Evolutionary conservation across 1,284 basidiomycete genomes (phyloP).

Genomic region (Cutaneotrichosporon spelunceum): DNA sequence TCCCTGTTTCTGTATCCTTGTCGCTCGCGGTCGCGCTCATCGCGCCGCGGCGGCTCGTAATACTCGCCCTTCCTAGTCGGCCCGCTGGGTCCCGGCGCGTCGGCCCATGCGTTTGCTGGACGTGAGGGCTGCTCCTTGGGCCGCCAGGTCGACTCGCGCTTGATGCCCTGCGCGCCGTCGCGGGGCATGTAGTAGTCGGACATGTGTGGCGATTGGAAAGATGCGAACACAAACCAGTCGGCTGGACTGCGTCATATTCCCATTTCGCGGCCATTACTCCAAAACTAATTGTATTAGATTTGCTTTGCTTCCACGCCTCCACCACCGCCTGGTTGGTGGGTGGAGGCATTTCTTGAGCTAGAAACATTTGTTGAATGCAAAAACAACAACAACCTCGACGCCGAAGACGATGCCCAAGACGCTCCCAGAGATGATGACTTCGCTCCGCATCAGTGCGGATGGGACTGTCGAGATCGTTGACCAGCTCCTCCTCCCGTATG

Average conservation of each 20-base stretch:
- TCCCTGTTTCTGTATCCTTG: conserved; percentile 1
- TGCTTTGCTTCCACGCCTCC: conserved; percentile 10
- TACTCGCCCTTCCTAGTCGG: conserved; percentile 17
- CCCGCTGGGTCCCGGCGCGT: conserved; percentile 2
- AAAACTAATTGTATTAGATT: conserved; percentile 1
- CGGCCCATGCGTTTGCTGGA: conserved; percentile 21
- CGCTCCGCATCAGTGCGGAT: conserved; percentile 60
- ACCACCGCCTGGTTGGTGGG: background rate
- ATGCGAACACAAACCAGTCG: background rate
- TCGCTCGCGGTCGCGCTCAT: background rate
- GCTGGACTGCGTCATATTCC: background rate
- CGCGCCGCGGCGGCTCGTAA: conserved; percentile 17
- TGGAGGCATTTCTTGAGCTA: background rate
- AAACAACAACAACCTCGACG: conserved; percentile 2
- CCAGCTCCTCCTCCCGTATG: conserved; percentile 71
- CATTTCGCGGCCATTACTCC: no score
- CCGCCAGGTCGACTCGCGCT: conserved; percentile 27
- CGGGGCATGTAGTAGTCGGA: conserved; percentile 25
- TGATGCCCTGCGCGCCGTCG: conserved; percentile 11
- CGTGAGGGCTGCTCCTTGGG: conserved; percentile 11
- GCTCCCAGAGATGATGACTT: conserved; percentile 55
- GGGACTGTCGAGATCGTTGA: conserved; percentile 76
- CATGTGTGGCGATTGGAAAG: conserved; percentile 11
- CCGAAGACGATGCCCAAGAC: conserved; percentile 25
- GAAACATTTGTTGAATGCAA: conserved; percentile 8